A percentile compares a stretch with the other conserved stretches of the same genome.
Conservation (phyloP, 805 yeast species). For the Wilhelminamyces savonicus region DNA sequence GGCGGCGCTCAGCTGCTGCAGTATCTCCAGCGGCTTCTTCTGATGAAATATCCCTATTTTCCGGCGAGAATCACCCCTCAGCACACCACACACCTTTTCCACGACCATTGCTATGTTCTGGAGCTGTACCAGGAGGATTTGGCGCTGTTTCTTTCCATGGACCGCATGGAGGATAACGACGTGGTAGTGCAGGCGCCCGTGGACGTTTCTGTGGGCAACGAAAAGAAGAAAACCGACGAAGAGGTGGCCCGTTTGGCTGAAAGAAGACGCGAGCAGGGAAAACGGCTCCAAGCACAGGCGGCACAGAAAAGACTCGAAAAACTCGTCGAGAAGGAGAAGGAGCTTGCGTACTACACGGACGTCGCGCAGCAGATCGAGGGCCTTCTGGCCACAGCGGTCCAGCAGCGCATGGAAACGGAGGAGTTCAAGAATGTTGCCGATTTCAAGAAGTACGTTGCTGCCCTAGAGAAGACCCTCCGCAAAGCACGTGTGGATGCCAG, state of each 20-base stretch:
- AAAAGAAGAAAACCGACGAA: constrained; percentile 74
- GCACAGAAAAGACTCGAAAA: constrained; percentile 78
- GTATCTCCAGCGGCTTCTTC: constrained; percentile 56
- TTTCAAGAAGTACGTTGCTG: constrained; percentile 56
- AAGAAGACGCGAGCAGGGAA: constrained; percentile 78
- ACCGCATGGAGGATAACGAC: constrained; percentile 61
- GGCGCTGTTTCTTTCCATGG: constrained; percentile 49
- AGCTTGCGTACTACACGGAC: constrained; percentile 61
- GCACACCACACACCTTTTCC: constrained; percentile 63
- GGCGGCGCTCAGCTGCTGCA: constrained; percentile 76
- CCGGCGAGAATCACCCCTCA: constrained; percentile 63
- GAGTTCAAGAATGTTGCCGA: constrained; percentile 75
- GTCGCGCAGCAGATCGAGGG: constrained; percentile 47
- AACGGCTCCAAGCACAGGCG: constrained; percentile 88
- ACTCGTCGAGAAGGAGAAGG: constrained; percentile 72
- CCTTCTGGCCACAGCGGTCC: constrained; percentile 47
- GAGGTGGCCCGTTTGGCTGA: constrained; percentile 74
- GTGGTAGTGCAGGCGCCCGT: constrained; percentile 76
- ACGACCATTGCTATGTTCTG: constrained; percentile 76
- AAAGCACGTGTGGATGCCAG: constrained; percentile 62
- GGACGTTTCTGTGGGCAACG: constrained; percentile 53
- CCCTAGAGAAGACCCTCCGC: constrained; percentile 63
- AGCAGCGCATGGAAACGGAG: constrained; percentile 54
- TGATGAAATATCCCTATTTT: constrained; percentile 85
- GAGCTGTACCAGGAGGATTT: constrained; percentile 62